Conservation (phyloP, 176 grass and related monocot species). For the Carex cristatella region DNA sequence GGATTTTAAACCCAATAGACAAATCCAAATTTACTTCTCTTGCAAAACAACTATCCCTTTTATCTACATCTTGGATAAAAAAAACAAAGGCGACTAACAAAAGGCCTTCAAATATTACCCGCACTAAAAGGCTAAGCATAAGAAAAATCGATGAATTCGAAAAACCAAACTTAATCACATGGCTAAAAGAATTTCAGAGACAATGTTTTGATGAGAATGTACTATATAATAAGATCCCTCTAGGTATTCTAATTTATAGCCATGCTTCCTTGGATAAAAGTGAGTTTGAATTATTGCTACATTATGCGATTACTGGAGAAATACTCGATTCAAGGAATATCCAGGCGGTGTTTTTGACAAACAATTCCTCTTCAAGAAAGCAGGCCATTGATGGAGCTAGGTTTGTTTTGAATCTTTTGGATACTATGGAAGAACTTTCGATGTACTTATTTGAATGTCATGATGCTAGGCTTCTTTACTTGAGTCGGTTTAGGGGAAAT, state of each 20-base stretch:
- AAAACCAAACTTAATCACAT: conserved; percentile 34
- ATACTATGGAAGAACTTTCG: conserved; percentile 57
- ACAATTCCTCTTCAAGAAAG: conserved; percentile 26
- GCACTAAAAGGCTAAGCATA: conserved; percentile 21
- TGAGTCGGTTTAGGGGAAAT: conserved; percentile 55
- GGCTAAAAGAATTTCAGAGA: conserved; percentile 47
- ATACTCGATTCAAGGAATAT: conserved; percentile 27
- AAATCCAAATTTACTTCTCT: conserved; percentile 21
- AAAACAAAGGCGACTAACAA: neutral
- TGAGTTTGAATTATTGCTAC: conserved; percentile 43
- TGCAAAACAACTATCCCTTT: conserved; percentile 16
- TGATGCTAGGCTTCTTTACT: conserved; percentile 35
- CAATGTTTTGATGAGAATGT: conserved; percentile 42
- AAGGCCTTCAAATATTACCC: neutral
- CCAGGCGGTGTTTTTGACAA: conserved; percentile 14
- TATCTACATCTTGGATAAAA: conserved; percentile 25
- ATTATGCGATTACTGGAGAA: conserved; percentile 48
- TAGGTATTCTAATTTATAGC: conserved; percentile 56
- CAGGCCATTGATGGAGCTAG: conserved; percentile 43
- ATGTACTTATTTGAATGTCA: conserved; percentile 50
- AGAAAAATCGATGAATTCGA: conserved; percentile 10
- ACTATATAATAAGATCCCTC: conserved; percentile 44
- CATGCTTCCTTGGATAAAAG: conserved; percentile 38
- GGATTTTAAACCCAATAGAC: conserved; percentile 46
- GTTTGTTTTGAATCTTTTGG: conserved; percentile 57